A percentile compares a stretch with the other conserved stretches of the same genome.
These are phyloP conservation scores for Cryptosporidium ubiquitum DNA, from an alignment of 169 alveolate species.

Conservation along the genomic window DNA sequence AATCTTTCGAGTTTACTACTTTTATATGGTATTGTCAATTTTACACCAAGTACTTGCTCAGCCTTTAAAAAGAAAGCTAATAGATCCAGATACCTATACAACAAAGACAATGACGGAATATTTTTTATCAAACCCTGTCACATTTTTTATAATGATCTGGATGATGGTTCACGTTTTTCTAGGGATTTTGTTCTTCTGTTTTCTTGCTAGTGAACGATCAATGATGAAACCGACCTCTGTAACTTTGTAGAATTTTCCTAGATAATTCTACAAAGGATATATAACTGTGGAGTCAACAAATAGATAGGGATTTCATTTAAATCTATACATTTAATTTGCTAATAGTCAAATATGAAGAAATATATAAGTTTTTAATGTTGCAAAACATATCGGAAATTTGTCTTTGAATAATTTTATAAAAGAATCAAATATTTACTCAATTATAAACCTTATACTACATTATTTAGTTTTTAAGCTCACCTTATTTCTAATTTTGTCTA, in stretches of 20 bases:
- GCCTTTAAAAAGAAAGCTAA: not conserved
- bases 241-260: conserved; percentile 4
- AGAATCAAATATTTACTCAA: too few species aligned
- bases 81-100: conserved; percentile 31
- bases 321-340: too few species aligned
- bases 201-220: conserved; percentile 50
- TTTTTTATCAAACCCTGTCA: conserved; percentile 41
- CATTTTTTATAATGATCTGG: conserved; percentile 57
- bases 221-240: conserved; percentile 63
- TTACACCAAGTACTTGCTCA: not conserved
- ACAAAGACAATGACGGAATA: conserved; percentile 27
- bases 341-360: not conserved
- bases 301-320: too few species aligned
- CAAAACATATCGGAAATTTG: not conserved
- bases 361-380: too few species aligned
- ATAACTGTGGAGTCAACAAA: not conserved
- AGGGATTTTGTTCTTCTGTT: conserved; percentile 56
- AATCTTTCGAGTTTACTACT: not conserved
- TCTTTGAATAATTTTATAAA: too few species aligned
- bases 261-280: not conserved
- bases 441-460: not conserved
- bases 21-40: not conserved
- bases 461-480: not conserved
- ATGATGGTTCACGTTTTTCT: conserved; percentile 46
- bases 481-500: too few species aligned